Conservation (phyloP, 2,329 filamentous ascomycete genomes). For the Scytalidium sp. region DNA sequence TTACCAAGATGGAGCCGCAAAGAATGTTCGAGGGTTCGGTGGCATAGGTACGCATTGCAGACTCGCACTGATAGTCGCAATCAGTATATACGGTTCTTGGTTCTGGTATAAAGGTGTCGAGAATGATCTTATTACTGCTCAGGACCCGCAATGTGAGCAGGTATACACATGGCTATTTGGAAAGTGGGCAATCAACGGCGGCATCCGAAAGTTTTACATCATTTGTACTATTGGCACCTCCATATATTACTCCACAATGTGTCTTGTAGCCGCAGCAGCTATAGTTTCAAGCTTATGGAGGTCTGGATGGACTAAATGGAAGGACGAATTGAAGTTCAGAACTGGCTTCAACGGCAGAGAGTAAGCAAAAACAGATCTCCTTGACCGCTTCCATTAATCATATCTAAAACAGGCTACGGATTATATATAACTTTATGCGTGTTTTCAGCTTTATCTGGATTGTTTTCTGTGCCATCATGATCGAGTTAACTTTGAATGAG, state of each 20-base stretch:
- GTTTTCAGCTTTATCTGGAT: constrained; percentile 23
- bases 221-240: constrained; percentile 16
- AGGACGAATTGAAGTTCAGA: constrained; percentile 4
- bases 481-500: constrained; percentile 25
- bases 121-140: constrained; percentile 12
- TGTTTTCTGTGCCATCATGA: constrained; percentile 20
- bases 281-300: constrained; percentile 11
- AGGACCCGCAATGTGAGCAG: constrained; percentile 12
- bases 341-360: constrained; percentile 1
- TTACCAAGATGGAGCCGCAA: constrained; percentile 17
- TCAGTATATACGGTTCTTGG: constrained; percentile 25
- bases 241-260: constrained; percentile 20
- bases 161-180: constrained; percentile 25
- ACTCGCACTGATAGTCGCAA: constrained; percentile 17
- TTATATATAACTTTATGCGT: constrained; percentile 20
- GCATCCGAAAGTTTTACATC: constrained; percentile 20
- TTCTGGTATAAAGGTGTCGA: constrained; percentile 24
- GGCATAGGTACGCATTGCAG: constrained; percentile 23
- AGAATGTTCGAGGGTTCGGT: constrained; percentile 18
- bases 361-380: too few relatives aligned
- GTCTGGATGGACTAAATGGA: constrained; percentile 4
- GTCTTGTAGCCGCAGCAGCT: constrained; percentile 16
- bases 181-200: constrained; percentile 17
- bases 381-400: too few relatives aligned
- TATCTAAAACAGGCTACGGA: constrained; percentile 10